Evolutionary conservation across 2,329 filamentous ascomycete species (phyloP).

Genomic region (Scedosporium boydii): DNA sequence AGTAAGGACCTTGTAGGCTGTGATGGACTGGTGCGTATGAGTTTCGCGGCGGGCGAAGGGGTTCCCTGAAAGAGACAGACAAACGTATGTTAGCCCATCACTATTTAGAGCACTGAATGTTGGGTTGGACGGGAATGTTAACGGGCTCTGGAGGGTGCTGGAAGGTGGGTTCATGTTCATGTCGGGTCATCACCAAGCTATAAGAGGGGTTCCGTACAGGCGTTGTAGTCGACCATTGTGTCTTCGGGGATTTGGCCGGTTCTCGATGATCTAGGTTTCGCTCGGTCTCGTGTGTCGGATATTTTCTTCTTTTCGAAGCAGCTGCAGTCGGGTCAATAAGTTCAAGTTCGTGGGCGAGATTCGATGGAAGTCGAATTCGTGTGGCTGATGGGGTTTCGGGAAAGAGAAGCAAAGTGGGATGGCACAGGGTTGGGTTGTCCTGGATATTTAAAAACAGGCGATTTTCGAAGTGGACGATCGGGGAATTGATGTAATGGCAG

Average conservation of each 20-base stretch:
- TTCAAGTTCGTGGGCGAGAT: not conserved
- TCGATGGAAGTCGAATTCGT: not conserved
- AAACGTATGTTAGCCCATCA: conserved; percentile 2
- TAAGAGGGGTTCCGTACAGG: conserved; percentile 15
- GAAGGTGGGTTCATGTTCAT: conserved; percentile 6
- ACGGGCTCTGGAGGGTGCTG: not conserved
- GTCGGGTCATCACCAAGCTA: not conserved
- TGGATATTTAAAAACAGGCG: not conserved
- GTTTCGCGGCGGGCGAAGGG: conserved; percentile 65
- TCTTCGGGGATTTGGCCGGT: not conserved
- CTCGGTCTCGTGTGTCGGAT: not conserved
- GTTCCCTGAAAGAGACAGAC: conserved; percentile 44
- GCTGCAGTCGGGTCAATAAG: not conserved
- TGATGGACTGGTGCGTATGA: conserved; percentile 50
- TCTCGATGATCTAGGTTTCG: not conserved
- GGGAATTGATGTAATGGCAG: not conserved
- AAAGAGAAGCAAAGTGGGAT: not conserved
- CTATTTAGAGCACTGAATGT: too few species aligned
- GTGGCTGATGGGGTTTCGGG: not conserved
- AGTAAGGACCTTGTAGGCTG: conserved; percentile 68
- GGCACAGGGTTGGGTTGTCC: not conserved
- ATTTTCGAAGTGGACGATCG: not conserved
- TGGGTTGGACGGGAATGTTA: too few species aligned
- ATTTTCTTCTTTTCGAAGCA: not conserved
- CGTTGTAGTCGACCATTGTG: conserved; percentile 20